A percentile compares a stretch with the other conserved stretches of the same genome.
These are phyloP conservation scores for Styphnolobium japonicum DNA, from an alignment of 306 rosid species.

Conservation along the genomic window DNA sequence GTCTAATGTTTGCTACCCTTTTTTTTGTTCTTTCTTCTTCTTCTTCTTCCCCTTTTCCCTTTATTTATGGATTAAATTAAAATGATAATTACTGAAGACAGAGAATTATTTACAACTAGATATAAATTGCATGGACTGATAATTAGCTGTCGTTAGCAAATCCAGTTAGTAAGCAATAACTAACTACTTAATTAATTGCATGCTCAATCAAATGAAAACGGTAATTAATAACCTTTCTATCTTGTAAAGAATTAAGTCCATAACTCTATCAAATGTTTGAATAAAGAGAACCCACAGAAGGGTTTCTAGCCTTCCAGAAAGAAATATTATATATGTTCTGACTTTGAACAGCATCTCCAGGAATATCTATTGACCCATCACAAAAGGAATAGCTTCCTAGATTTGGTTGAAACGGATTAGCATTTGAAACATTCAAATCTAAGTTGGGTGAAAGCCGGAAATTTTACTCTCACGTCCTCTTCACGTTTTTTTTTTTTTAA, in stretches of 20 bases:
- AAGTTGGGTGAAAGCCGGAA: background rate
- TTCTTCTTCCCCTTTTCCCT: background rate
- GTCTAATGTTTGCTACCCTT: conserved; percentile 1
- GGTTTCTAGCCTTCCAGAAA: conserved; percentile 23
- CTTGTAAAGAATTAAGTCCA: background rate
- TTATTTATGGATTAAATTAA: background rate
- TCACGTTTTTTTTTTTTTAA: background rate
- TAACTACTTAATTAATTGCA: background rate
- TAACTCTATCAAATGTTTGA: background rate
- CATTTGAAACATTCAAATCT: conserved; percentile 33
- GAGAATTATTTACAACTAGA: background rate
- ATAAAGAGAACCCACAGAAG: conserved; percentile 5
- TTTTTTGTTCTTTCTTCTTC: background rate
- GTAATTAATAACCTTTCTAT: background rate
- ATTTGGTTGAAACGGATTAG: background rate
- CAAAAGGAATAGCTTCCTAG: background rate
- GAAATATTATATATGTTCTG: conserved; percentile 8
- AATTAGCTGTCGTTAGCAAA: background rate
- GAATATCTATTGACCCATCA: conserved; percentile 24
- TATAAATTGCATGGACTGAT: background rate
- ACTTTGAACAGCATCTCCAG: conserved; percentile 29
- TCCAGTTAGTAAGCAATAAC: background rate
- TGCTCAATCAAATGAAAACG: background rate
- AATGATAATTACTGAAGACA: background rate
- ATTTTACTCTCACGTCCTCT: conserved; percentile 19